Base-by-base conservation (phyloP, 352 stramenopile species). In the Phytophthora sansomeana region DNA sequence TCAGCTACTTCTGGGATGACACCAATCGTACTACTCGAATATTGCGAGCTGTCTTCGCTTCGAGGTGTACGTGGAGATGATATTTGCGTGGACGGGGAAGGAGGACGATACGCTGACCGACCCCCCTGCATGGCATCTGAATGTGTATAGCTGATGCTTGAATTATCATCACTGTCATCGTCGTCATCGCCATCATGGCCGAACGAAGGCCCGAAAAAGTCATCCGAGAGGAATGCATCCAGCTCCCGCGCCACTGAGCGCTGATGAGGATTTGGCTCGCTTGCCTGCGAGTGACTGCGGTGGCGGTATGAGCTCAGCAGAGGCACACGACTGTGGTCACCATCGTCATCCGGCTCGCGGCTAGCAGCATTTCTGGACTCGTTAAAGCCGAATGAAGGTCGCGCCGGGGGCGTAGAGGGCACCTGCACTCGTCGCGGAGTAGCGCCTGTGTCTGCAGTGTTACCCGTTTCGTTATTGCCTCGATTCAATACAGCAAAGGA, bases 151-250 rank as follows among this genome's bases (percentile, higher is more conserved):
- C 53, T 59, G n/a, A 47, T 48, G 54, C 69, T 69, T 9, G 73
- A 64, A 28, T 77, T 58, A 6, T 72, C 50, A 16, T 77, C 61
- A 28, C 65, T 72, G 13, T 78, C 68, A 17, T 77, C 58, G 5
- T 73, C 63, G 28, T 70, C 21, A 1, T 24, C 53, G 36, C 69
- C 67, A 21, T 65, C 48, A 52, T 47, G 62, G n/a, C 55, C 53
- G n/a, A 78, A 92, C 4, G 82, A 90, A 6, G 84, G 68, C 1
- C 82, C 79, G 38, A 93, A 90, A 62, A 93, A 91, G 42, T 93
- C 81, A 41, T 93, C 74, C 0, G 72, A 69, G 2, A 91, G 33
- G 13, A 89, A 89, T 14, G 74, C 65, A 35, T 85, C 74, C 46
- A 90, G 29, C 53, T 81, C 76, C 16, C 64, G 50, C 11, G 69